These are phyloP conservation scores for Pilasporangium apinafurcum DNA, from an alignment of 352 stramenopile species.

Conservation along the genomic window DNA sequence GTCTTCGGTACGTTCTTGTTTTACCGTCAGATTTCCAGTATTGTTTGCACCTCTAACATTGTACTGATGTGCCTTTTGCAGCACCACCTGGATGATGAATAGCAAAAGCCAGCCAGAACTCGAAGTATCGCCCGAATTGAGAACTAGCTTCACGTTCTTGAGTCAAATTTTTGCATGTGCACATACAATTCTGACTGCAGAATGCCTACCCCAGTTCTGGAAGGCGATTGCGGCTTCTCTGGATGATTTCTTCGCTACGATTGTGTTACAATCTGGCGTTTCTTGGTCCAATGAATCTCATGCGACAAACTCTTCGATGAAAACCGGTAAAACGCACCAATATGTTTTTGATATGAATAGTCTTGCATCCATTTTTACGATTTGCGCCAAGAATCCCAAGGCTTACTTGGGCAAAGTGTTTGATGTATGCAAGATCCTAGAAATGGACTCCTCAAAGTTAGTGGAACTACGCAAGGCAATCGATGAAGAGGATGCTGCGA, in stretches of 20 bases:
- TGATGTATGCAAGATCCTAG: slow-evolving; percentile 35
- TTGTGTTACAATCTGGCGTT: slow-evolving; percentile 8
- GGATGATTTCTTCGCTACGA: slow-evolving; percentile 23
- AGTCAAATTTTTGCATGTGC: slow-evolving; percentile 17
- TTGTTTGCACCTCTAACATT: not conserved
- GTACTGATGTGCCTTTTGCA: slow-evolving; percentile 4
- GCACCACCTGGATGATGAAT: slow-evolving; percentile 15
- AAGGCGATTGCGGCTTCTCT: slow-evolving; percentile 27
- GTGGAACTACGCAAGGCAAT: slow-evolving; percentile 40
- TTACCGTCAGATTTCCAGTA: slow-evolving; percentile 1
- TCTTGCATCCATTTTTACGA: slow-evolving; percentile 25
- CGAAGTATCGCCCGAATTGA: slow-evolving; percentile 30
- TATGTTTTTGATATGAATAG: slow-evolving; percentile 31
- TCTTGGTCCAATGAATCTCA: not conserved
- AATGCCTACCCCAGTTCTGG: slow-evolving; percentile 20
- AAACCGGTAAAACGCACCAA: slow-evolving; percentile 17
- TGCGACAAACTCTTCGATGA: slow-evolving; percentile 9
- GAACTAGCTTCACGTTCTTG: slow-evolving; percentile 18
- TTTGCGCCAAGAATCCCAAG: slow-evolving; percentile 16
- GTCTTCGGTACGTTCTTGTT: slow-evolving; percentile 20
- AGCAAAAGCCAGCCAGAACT: not conserved
- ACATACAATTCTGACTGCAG: slow-evolving; percentile 12
- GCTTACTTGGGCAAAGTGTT: slow-evolving; percentile 37
- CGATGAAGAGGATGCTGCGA: slow-evolving; percentile 13
- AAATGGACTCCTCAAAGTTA: slow-evolving; percentile 29